A percentile compares a stretch with the other conserved stretches of the same genome.
These are phyloP conservation scores for Cutaneotrichosporon curvatum DNA, from an alignment of 1,284 basidiomycete genomes.

Conservation along the genomic window DNA sequence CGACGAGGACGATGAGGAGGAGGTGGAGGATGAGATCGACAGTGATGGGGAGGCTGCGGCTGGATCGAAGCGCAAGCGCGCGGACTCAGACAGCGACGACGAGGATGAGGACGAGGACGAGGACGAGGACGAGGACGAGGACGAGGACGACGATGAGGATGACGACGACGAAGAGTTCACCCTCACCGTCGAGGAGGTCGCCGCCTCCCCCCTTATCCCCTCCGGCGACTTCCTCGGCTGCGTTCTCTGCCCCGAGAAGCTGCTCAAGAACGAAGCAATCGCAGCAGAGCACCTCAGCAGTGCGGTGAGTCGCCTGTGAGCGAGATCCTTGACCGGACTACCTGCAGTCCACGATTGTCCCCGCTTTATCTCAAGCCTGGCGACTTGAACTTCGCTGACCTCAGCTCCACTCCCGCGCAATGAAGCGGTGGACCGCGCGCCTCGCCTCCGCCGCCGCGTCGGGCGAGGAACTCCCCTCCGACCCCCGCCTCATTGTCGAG, in stretches of 20 bases:
- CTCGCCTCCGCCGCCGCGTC: slow-evolving; percentile 10
- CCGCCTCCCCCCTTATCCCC: slow-evolving; percentile 54
- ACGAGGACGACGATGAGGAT: slow-evolving; percentile 5
- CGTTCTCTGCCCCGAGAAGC: slow-evolving; percentile 65
- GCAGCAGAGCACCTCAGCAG: slow-evolving; percentile 58
- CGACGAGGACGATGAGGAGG: slow-evolving; percentile 6
- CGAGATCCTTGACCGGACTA: no score
- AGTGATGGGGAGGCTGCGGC: slow-evolving; percentile 5
- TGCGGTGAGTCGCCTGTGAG: slow-evolving; percentile 52
- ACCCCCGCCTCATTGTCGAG: slow-evolving; percentile 30
- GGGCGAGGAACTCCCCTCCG: slow-evolving; percentile 6
- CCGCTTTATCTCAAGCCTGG: no score
- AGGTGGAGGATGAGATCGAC: slow-evolving; percentile 3
- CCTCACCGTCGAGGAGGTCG: slow-evolving; percentile 57
- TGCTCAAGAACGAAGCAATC: slow-evolving; percentile 61
- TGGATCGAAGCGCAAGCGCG: slow-evolving; percentile 1
- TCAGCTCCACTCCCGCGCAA: slow-evolving; percentile 28
- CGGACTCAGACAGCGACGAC: slow-evolving; percentile 5
- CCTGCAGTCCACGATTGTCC: no score
- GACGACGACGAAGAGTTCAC: slow-evolving; percentile 37
- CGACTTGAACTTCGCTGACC: background rate
- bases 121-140: slow-evolving; percentile 6
- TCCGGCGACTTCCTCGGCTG: slow-evolving; percentile 52
- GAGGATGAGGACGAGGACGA: slow-evolving; percentile 18
- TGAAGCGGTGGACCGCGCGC: slow-evolving; percentile 23